A percentile compares a stretch with the other conserved stretches of the same genome.
These are phyloP conservation scores for Aspergillus kassunensis DNA, from an alignment of 495 filamentous ascomycete genomes.

Conservation along the genomic window DNA sequence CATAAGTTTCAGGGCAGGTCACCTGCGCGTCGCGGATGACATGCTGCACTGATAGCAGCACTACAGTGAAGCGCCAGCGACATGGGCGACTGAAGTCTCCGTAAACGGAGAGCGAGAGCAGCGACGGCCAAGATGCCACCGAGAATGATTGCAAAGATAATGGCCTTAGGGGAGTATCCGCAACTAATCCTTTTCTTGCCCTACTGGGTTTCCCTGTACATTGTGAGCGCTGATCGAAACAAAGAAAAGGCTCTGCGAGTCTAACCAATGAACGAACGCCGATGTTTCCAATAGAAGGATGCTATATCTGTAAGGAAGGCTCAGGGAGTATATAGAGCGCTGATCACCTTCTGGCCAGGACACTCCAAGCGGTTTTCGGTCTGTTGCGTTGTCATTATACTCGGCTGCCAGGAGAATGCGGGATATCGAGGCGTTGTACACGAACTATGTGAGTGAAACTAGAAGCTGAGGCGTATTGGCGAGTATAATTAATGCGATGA, in stretches of 20 bases:
- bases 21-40: constrained; percentile 13
- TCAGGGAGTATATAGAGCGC: constrained; percentile 36
- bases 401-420: constrained; percentile 31
- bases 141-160: constrained; percentile 20
- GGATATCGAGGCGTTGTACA: constrained; percentile 32
- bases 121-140: constrained; percentile 8
- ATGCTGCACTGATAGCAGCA: constrained; percentile 26
- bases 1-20: too few species aligned
- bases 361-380: constrained; percentile 35
- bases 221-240: constrained; percentile 6
- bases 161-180: constrained; percentile 25
- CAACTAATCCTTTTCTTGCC: too few species aligned
- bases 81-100: constrained; percentile 21
- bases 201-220: too few species aligned
- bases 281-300: constrained; percentile 26
- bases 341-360: constrained; percentile 30
- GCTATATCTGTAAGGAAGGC: constrained; percentile 36
- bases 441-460: constrained; percentile 33
- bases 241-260: constrained; percentile 36
- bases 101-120: constrained; percentile 13
- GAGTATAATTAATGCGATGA: constrained; percentile 22
- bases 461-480: constrained; percentile 39
- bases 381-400: constrained; percentile 18
- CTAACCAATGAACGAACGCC: constrained; percentile 34
- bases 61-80: constrained; percentile 28